phyloP scores from a whole-genome alignment of 331 rosid genomes.

The Cydonia oblonga region DNA sequence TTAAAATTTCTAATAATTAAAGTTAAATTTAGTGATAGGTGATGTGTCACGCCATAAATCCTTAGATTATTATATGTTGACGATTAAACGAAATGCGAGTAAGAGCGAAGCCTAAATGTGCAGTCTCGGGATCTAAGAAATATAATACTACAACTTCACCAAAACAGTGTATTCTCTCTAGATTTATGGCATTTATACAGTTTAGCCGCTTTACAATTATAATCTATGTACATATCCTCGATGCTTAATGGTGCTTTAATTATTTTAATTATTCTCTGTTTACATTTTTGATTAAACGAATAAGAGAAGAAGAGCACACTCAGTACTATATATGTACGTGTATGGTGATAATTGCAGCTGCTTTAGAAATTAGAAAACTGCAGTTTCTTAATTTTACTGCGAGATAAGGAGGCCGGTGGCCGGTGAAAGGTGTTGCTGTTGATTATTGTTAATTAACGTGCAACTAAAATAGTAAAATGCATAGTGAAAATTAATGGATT shows the following conservation, averaged over 20 bases:
- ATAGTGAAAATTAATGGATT: background rate
- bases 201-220: background rate
- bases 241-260: background rate
- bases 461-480: background rate
- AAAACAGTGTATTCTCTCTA: no score
- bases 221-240: background rate
- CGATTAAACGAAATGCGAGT: no score
- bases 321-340: background rate
- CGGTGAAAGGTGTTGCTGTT: background rate
- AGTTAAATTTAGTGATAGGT: no score
- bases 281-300: background rate
- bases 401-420: background rate
- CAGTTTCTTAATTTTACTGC: background rate
- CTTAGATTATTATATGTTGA: no score
- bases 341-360: background rate
- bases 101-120: no score
- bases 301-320: background rate
- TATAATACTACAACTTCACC: no score
- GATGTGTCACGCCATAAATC: no score
- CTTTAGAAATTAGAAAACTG: background rate
- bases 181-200: no score
- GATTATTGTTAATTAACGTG: no score
- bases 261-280: background rate
- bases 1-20: no score
- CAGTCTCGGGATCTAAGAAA: no score